Conservation (phyloP, 1,284 basidiomycete genomes). For the Grifola frondosa region DNA sequence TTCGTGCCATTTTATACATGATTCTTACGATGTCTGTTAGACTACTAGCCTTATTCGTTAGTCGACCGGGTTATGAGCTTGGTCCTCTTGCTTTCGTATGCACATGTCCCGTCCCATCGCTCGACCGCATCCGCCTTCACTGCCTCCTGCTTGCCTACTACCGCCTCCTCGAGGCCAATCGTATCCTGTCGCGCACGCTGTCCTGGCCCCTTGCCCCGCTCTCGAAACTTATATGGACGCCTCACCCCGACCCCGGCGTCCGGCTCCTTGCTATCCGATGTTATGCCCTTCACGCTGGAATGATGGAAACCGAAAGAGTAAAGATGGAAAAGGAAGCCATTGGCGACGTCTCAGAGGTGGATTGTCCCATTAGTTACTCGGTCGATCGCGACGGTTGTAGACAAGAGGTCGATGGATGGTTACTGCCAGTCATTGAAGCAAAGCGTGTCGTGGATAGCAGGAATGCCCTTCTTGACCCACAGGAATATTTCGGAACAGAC, state of each 20-base stretch:
- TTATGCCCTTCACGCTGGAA: slow-evolving; percentile 71
- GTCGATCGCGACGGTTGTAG: slow-evolving; percentile 42
- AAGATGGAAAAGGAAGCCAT: slow-evolving; percentile 62
- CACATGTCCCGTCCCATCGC: slow-evolving; percentile 27
- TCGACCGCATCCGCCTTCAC: slow-evolving; percentile 54
- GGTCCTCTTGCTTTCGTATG: slow-evolving; percentile 56
- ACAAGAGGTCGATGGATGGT: slow-evolving; percentile 69
- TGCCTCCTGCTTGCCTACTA: slow-evolving; percentile 76
- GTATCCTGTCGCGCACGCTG: slow-evolving; percentile 59
- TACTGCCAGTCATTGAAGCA: slow-evolving; percentile 69
- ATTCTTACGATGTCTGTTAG: slow-evolving; percentile 22
- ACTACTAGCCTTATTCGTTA: slow-evolving; percentile 50
- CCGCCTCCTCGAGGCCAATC: slow-evolving; percentile 74
- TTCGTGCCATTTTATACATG: neutral
- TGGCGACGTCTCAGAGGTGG: slow-evolving; percentile 52
- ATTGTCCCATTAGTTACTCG: slow-evolving; percentile 58
- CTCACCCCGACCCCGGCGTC: slow-evolving; percentile 61
- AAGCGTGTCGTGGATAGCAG: slow-evolving; percentile 58
- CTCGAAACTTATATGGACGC: slow-evolving; percentile 53
- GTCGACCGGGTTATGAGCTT: slow-evolving; percentile 40
- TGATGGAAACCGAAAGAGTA: slow-evolving; percentile 74
- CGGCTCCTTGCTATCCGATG: slow-evolving; percentile 75
- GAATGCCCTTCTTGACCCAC: slow-evolving; percentile 43
- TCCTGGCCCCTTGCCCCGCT: slow-evolving; percentile 67
- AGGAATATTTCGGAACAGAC: slow-evolving; percentile 48